Base-by-base conservation (phyloP, 129 eudicot genomes). In the Gnaphalium uliginosum region DNA sequence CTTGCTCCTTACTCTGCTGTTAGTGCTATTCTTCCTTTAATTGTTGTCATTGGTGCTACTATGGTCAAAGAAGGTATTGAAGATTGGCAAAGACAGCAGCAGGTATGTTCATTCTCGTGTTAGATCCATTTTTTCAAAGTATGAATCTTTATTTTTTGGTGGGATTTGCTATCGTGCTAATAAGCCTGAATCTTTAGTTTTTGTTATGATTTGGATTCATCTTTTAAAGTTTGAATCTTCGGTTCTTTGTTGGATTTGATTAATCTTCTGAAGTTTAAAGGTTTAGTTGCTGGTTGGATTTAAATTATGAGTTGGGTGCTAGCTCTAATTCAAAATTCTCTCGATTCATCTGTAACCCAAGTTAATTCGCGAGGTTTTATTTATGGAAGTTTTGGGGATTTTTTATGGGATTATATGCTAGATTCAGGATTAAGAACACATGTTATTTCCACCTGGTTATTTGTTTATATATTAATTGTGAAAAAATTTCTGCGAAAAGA, bases 11-110 rank as follows among this genome's bases (percentile, higher is more conserved):
- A 93, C 68, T 48, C 89, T 33, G 87, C 96, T 56, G 88, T 86
- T 6, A 93, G 96, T 82, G 90, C 96, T 37, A 71, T 90, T 71
- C 65, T 88, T 64, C 98, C 98, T 41, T 73, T 93, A 65, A 74
- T 90, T 74, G 74, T 90, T 66, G 97, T 93, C 60, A 88, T 93
- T 79, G 90, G 89, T 66, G 98, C 90, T n/a, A 83, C 96, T 46
- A 93, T 93, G 98, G 78, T 88, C 59, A 93, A 93, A 76, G 98
- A 93, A 69, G 96, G 89, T 35, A 84, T 90, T 84, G 98, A 93
- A 76, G 98, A 93, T 75, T 90, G 89, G 90, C 76, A 81, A 61
- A 76, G 98, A 65, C 81, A 85, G 57, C 85, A 85, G 26, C 98
- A 93, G 98, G 98, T 93, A 68, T 72, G 58, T 6, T 72, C 22